Evolutionary conservation across 2,329 filamentous ascomycete genomes (phyloP), one percentile per base, ranked within the genome.

Genomic region (Plectosphaerella sp.): DNA sequence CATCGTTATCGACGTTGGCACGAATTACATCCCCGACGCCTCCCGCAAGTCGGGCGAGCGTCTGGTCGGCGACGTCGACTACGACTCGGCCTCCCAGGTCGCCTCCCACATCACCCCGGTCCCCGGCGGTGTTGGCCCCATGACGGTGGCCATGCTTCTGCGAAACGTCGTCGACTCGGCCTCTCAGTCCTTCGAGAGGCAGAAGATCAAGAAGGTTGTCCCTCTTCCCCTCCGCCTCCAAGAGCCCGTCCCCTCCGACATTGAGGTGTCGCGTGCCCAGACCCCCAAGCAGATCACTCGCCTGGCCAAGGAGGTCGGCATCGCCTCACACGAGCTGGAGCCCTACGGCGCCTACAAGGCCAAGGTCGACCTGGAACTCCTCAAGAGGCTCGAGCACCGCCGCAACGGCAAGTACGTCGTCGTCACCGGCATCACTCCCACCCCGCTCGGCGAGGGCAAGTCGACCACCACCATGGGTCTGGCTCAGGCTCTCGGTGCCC

Each of bases 101-200:
- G 94, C 92, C 18, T 96, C 92, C 3, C 83, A 89, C 64, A 97
- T 99, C 64, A 99, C 94, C 3, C 94, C 94, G 1, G 94, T 99
- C 2, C 94, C 94, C 2, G 94, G 94, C 52, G 94, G 94, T 69
- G 94, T 99, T 54, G 94, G 94, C 0, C 94, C 94, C 48, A 99
- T 99, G 94, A 99, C 94, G 3, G 92, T 99, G 57, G 94, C 94
- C 54, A 99, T 99, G 94, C 79, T 99, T 47, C 76, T 99, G 62
- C 89, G 96, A 71, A 99, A 99, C 65, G 92, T 97, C 9, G 88
- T 97, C 51, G 88, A 93, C 61, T 87, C 93, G 35, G 88, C 94
- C 36, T 87, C 86, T 47, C 75, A 82, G 52, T 92, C 90, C 65
- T 94, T 94, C 58, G 89, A 94, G 58, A 82, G 83, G 55, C 88